A percentile compares a stretch with the other conserved stretches of the same genome.
Conservation (phyloP, 2,329 filamentous ascomycete species). For the Colletotrichum paranaense region DNA sequence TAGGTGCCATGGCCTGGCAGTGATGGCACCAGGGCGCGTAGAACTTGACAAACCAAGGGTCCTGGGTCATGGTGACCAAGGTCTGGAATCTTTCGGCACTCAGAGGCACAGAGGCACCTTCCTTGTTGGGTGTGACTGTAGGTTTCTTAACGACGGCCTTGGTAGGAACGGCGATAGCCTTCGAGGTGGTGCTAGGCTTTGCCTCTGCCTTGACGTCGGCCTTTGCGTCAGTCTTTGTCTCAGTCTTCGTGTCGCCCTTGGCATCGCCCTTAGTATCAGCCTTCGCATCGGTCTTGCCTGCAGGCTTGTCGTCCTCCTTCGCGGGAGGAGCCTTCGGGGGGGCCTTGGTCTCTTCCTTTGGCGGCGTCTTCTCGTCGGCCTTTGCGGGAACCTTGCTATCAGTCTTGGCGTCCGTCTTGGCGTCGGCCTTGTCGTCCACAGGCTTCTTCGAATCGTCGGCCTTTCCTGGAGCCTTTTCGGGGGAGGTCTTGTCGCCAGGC, state of each 20-base stretch:
- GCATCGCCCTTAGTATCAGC: slow-evolving; percentile 41
- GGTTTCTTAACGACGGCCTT: slow-evolving; percentile 59
- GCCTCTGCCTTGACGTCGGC: slow-evolving; percentile 38
- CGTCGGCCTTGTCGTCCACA: slow-evolving; percentile 37
- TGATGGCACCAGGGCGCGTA: slow-evolving; percentile 98
- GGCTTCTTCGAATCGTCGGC: slow-evolving; percentile 37
- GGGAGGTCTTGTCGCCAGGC: slow-evolving; percentile 69
- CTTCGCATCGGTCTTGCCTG: slow-evolving; percentile 48
- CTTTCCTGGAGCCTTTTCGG: slow-evolving; percentile 45
- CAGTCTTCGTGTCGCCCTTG: slow-evolving; percentile 31
- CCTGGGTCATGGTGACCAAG: slow-evolving; percentile 85
- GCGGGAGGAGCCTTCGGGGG: slow-evolving; percentile 28
- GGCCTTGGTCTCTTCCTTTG: slow-evolving; percentile 38
- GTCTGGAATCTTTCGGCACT: slow-evolving; percentile 88
- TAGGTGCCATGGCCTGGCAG: slow-evolving; percentile 91
- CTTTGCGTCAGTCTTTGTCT: slow-evolving; percentile 42
- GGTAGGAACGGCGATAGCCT: slow-evolving; percentile 43
- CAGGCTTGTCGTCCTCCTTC: slow-evolving; percentile 24
- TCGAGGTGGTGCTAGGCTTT: slow-evolving; percentile 37
- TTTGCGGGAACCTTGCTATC: slow-evolving; percentile 42
- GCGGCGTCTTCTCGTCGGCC: slow-evolving; percentile 40
- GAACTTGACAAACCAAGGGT: slow-evolving; percentile 99
- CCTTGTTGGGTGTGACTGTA: slow-evolving; percentile 74
- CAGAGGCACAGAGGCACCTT: slow-evolving; percentile 80
- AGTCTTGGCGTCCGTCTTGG: slow-evolving; percentile 38